These are phyloP conservation scores for Phaeodactylum tricornutum DNA, from an alignment of 108 stramenopile species.

Conservation along the genomic window DNA sequence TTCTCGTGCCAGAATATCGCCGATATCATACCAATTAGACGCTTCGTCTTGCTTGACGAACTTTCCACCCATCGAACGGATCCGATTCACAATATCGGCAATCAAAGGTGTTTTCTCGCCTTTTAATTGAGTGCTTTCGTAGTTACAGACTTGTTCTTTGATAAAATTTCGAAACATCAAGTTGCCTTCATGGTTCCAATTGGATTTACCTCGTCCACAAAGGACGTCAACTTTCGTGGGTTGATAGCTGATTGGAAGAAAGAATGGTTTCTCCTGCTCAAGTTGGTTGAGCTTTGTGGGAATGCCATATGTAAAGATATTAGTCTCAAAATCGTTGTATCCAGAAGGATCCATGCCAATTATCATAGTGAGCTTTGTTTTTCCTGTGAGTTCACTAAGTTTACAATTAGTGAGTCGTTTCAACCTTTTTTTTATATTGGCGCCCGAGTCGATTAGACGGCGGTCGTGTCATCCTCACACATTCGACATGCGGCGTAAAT, in stretches of 20 bases:
- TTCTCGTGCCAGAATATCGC: slow-evolving; percentile 3
- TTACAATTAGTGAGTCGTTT: too few species aligned
- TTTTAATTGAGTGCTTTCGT: not conserved
- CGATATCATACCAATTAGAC: slow-evolving; percentile 1
- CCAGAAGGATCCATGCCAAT: too few species aligned
- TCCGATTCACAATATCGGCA: not conserved
- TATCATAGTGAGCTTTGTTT: too few species aligned
- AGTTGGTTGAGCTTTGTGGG: too few species aligned
- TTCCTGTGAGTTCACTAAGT: too few species aligned
- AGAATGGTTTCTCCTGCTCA: too few species aligned
- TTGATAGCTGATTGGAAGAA: not conserved
- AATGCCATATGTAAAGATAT: too few species aligned
- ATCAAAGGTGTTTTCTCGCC: slow-evolving; percentile 3
- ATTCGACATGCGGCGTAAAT: too few species aligned
- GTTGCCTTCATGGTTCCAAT: slow-evolving; percentile 4
- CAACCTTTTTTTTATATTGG: too few species aligned
- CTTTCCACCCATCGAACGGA: not conserved
- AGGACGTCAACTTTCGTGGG: slow-evolving; percentile 3
- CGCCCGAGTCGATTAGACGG: too few species aligned
- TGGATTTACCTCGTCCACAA: slow-evolving; percentile 4
- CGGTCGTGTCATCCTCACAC: too few species aligned
- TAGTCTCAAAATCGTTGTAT: too few species aligned
- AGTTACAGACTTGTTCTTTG: not conserved
- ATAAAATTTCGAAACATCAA: not conserved
- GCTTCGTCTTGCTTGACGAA: slow-evolving; percentile 7